Percentiles rank a stretch among this genome's conserved stretches.
Evolutionary conservation across 1,139 yeast species (phyloP).

Genomic region (Pichia kudriavzevii): DNA sequence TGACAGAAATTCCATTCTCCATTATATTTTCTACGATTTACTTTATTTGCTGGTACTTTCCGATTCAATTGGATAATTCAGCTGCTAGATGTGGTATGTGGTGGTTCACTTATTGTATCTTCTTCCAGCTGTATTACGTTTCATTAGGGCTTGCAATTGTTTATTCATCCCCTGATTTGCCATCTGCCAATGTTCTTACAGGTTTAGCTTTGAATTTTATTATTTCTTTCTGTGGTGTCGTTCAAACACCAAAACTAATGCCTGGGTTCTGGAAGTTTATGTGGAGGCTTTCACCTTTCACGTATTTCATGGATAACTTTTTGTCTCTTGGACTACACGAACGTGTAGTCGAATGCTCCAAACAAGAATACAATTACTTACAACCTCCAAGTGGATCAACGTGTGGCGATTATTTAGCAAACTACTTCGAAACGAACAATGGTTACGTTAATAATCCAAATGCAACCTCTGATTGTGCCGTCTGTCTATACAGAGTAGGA

Average conservation of each 20-base stretch:
- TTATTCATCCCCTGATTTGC: slow-evolving; percentile 50
- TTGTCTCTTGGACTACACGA: slow-evolving; percentile 45
- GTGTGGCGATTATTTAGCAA: slow-evolving; percentile 44
- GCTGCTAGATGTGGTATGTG: slow-evolving; percentile 45
- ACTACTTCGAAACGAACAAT: slow-evolving; percentile 29
- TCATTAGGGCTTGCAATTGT: slow-evolving; percentile 46
- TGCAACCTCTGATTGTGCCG: slow-evolving; percentile 47
- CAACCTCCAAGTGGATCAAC: slow-evolving; percentile 49
- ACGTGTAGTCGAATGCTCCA: slow-evolving; percentile 44
- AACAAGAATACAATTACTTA: slow-evolving; percentile 42
- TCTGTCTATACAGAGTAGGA: slow-evolving; percentile 48
- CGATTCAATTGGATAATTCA: slow-evolving; percentile 38
- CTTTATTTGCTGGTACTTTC: slow-evolving; percentile 50
- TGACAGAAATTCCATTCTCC: slow-evolving; percentile 50
- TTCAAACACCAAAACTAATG: slow-evolving; percentile 46
- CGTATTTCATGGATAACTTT: slow-evolving; percentile 54
- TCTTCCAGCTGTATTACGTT: slow-evolving; percentile 47
- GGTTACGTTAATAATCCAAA: slow-evolving; percentile 51
- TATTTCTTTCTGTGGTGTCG: slow-evolving; percentile 54
- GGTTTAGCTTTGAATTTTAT: slow-evolving; percentile 47
- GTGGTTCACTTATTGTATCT: slow-evolving; percentile 42
- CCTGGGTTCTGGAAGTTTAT: slow-evolving; percentile 66
- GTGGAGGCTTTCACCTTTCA: slow-evolving; percentile 62
- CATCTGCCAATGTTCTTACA: slow-evolving; percentile 49
- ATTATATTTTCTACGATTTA: slow-evolving; percentile 42